A percentile compares a stretch with the other conserved stretches of the same genome.
Conservation (phyloP, 2,329 filamentous ascomycete species). For the Colletotrichum ledebouriae region DNA sequence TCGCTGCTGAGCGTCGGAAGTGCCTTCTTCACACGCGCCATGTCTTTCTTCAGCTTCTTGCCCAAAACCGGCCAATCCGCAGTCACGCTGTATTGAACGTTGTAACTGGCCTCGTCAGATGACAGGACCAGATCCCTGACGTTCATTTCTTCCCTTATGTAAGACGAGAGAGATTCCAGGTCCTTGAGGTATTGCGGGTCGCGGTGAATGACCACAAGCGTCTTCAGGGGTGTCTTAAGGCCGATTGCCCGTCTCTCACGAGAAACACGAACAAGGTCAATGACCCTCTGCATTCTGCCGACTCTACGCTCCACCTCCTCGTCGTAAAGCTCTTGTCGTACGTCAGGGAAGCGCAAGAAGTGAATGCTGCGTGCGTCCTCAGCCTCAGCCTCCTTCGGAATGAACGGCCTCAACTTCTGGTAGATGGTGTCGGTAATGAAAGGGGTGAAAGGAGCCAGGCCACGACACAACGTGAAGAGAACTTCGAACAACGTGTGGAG, state of each 20-base stretch:
- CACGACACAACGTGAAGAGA: slow-evolving; percentile 87
- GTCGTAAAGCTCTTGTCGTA: slow-evolving; percentile 90
- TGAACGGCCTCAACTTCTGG: slow-evolving; percentile 82
- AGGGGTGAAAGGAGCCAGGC: slow-evolving; percentile 93
- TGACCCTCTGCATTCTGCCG: slow-evolving; percentile 93
- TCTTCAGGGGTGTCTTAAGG: slow-evolving; percentile 92
- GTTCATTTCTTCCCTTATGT: slow-evolving; percentile 93
- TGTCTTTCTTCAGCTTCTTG: slow-evolving; percentile 98
- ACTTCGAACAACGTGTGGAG: slow-evolving; percentile 96
- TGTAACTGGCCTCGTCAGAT: slow-evolving; percentile 89
- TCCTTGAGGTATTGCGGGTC: slow-evolving; percentile 88
- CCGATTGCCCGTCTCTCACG: slow-evolving; percentile 87
- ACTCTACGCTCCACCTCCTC: slow-evolving; percentile 88
- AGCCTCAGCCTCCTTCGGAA: slow-evolving; percentile 76
- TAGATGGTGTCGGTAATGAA: slow-evolving; percentile 98
- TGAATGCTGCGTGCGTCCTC: slow-evolving; percentile 89
- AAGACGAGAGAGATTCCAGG: slow-evolving; percentile 85
- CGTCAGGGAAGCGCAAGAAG: slow-evolving; percentile 91
- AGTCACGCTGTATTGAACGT: slow-evolving; percentile 89
- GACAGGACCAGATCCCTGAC: slow-evolving; percentile 87
- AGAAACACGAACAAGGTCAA: slow-evolving; percentile 88
- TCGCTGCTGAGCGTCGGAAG: slow-evolving; percentile 83
- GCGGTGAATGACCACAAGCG: slow-evolving; percentile 88
- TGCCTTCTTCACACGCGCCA: slow-evolving; percentile 90
- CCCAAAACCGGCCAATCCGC: slow-evolving; percentile 96